Percentiles rank a stretch among this genome's conserved stretches.
Evolutionary conservation across 176 grass and related monocot species (phyloP).

Genomic region (Rhynchospora tenuis): DNA sequence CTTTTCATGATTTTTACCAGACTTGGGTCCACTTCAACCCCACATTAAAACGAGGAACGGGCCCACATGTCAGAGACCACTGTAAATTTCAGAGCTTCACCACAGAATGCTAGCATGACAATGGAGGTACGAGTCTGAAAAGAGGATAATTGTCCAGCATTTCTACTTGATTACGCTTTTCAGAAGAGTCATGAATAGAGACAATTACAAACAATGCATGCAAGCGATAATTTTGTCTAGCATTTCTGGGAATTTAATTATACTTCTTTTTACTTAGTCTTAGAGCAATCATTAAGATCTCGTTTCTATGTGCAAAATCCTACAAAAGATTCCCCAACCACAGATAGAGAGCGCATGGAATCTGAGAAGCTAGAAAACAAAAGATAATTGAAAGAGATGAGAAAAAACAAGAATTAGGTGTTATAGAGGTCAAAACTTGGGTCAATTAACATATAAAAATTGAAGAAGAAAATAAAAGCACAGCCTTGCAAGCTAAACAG

Average conservation of each 20-base stretch:
- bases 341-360: conserved; percentile 9
- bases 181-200: conserved; percentile 9
- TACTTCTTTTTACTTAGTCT: not conserved
- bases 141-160: not conserved
- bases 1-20: conserved; percentile 1
- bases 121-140: not conserved
- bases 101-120: conserved; percentile 9
- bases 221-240: conserved; percentile 1
- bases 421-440: not conserved
- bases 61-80: not conserved
- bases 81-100: not conserved
- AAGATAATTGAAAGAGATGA: not conserved
- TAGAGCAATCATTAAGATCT: conserved; percentile 6
- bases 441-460: not conserved
- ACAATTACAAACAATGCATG: conserved; percentile 6
- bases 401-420: not conserved
- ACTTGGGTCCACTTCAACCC: not conserved
- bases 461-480: not conserved
- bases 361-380: not conserved
- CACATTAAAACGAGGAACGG: not conserved
- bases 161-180: conserved; percentile 20
- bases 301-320: not conserved
- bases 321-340: not conserved
- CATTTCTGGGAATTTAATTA: not conserved
- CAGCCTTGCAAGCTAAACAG: not conserved